Base-by-base conservation (phyloP, 2,329 filamentous ascomycete species). In the Ceratocystis diversiconidia region DNA sequence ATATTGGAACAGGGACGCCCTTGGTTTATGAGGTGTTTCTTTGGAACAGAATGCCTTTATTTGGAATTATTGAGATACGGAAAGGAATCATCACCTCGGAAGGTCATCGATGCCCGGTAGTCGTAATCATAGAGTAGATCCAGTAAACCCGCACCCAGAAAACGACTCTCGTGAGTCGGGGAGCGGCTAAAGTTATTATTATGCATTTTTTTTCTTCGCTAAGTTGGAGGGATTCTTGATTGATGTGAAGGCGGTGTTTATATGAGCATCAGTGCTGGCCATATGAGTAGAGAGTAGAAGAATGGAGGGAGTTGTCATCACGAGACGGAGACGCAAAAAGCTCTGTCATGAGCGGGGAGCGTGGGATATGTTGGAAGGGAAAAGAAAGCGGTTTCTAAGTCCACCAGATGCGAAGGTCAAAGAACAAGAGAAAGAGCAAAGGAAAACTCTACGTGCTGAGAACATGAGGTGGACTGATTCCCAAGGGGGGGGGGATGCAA, bases 121-220 rank as follows among this genome's bases (percentile, higher is more conserved):
- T 57, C 52, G 28, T 57, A 57, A 57, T 57, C 52, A 57, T 57
- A 57, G 52, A 57, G 25, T 57, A 57, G 52, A 57, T 57, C 28
- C 25, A 57, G 28, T 57, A 19, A 30, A 30, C 12, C 52, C 52
- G 28, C 52, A 4, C 52, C 28, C 52, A 57, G 7, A 22, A 17
- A 30, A 57, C 52, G 28, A 57, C 52, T 57, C 52, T 57, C 52
- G 52, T 57, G 52, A 19, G 52, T 57, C 28, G 52, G 52, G 28
- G 52, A 57, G 52, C 28, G 52, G 52, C 52, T 30, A 3, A 57
- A 57, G 25, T 57, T 57, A 30, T 57, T 32, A 30, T 15, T 32
- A 17, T n/a, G 32, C 32, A 19, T 5, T 57, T 32, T 32, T 57
- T 57, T 19, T 57, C 15, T n/a, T 7, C 25, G 22, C 12, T 17